phyloP scores from a whole-genome alignment of 2,329 filamentous ascomycete species.

The Fusarium piperis region DNA sequence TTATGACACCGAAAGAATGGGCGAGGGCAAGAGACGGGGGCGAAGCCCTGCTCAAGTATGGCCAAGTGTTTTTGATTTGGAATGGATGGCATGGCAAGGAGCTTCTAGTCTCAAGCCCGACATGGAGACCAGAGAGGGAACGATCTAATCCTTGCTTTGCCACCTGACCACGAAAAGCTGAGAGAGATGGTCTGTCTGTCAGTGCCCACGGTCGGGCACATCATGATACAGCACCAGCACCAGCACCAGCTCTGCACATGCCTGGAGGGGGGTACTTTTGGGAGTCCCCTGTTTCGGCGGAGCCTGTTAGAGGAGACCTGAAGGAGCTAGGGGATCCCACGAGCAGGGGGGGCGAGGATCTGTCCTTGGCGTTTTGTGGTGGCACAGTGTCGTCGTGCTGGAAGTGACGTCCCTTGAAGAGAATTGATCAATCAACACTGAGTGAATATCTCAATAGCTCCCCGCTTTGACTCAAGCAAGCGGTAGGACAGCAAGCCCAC shows the following conservation, averaged over 20 bases:
- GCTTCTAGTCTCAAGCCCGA: background rate
- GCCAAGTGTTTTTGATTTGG: background rate
- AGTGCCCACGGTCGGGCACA: constrained; percentile 4
- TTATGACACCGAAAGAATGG: background rate
- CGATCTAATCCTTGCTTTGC: constrained; percentile 9
- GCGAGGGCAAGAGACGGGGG: background rate
- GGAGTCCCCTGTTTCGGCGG: constrained; percentile 2
- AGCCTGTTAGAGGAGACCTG: constrained; percentile 5
- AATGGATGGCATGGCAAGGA: constrained; percentile 2
- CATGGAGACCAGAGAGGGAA: background rate
- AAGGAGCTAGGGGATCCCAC: constrained; percentile 13
- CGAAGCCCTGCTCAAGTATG: constrained; percentile 19
- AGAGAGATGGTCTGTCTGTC: constrained; percentile 26
- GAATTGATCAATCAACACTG: background rate
- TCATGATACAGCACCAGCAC: background rate
- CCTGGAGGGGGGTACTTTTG: constrained; percentile 9
- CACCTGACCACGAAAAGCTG: constrained; percentile 22
- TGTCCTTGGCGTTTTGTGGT: constrained; percentile 18
- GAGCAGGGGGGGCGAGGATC: constrained; percentile 27
- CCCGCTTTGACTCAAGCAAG: background rate
- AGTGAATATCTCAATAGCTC: background rate
- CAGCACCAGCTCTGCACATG: background rate
- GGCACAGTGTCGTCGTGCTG: background rate
- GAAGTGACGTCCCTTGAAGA: background rate
- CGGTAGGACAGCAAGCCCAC: background rate